Evolutionary conservation across 352 stramenopile genomes (phyloP), one percentile per base, ranked within the genome.

Genomic region (Peronosclerospora sorghi): DNA sequence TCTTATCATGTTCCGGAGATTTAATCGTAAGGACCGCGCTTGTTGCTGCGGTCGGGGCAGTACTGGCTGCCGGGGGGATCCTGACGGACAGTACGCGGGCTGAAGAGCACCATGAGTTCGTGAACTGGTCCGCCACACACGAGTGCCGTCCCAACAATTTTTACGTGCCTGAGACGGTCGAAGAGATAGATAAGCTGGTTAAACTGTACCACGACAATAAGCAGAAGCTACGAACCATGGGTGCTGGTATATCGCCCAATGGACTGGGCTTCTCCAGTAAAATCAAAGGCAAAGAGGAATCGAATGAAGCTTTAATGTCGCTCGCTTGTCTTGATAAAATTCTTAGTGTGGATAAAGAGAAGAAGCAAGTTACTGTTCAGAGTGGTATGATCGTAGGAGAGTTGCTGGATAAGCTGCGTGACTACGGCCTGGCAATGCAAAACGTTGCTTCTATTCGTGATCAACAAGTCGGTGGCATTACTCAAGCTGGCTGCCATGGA

Each of bases 371-470:
- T 19, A 98, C 89, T 4, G 94, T 98, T 5, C 67, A 91, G 55
- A 65, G 71, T 2, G 76, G 76, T 4, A 64, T 80, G 43, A 75
- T 87, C 29, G 74, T 91, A 28, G 79, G 75, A 10, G 64, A 87
- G 29, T 48, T 91, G 40, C 70, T 91, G 40, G 70, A 83, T 45
- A 79, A 85, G 46, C 55, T 89, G 13, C 72, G 76, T 6, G 56
- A 45, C 14, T 62, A 96, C 54, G 80, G 83, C 32, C 65, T 99
- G 45, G 98, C 95, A 19, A 90, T 99, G 58, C 86, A 97, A 37
- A 98, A 98, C 50, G 85, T 98, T n/a, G 95, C 95, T 19, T 98
- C 87, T 4, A 99, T 99, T 61, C 92, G 89, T 26, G 90, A 98
- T 60, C 96, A 99, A 56, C 94, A 98, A 53, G 84, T 99, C 26